Base-by-base conservation (phyloP, 148 eudicot species). In the Agrostemma githago region DNA sequence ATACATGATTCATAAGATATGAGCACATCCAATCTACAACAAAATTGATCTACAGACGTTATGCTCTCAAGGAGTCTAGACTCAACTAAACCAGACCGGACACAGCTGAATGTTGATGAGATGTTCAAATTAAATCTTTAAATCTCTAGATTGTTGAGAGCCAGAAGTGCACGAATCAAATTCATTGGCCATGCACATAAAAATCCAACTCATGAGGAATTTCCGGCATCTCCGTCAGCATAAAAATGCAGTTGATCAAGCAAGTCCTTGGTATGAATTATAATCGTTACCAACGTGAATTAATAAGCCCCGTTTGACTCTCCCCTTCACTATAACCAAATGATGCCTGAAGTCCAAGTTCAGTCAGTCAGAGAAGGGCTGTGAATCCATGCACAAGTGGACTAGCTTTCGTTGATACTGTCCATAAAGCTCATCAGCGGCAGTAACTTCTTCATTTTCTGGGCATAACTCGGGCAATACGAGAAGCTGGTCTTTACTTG, bases 381-480 rank as follows among this genome's bases (percentile, higher is more conserved):
- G 86, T 2, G 92, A 92, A 78, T 95, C 97, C 97, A 95, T 89
- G 81, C 99, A 95, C 46, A 95, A 79, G 80, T 95, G 99, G 51
- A 95, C 96, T 70, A 95, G 80, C 83, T 89, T 90, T 81, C 89
- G 84, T 72, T 95, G 99, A 75, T 95, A 95, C 76, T 95, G 90
- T 67, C 88, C 97, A 56, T 82, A 92, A 43, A 88, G 86, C 82
- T 95, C 99, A 71, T 84, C 89, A 81, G 91, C 97, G 6, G 90
- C 97, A 63, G 84, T 79, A 64, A 90, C 92, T 75, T 92, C 97
- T 75, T 87, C 97, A 57, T 81, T 90, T 59, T 86, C 88, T 3
- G 89, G 88, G 81, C 85, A 80, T 57, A 92, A 83, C 2, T 79
- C 89, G 5, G 89, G 92, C 82, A 92, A 83, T 63, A 71, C 57